phyloP scores from a whole-genome alignment of 805 yeast genomes.

The Hanseniaspora meyeri region DNA sequence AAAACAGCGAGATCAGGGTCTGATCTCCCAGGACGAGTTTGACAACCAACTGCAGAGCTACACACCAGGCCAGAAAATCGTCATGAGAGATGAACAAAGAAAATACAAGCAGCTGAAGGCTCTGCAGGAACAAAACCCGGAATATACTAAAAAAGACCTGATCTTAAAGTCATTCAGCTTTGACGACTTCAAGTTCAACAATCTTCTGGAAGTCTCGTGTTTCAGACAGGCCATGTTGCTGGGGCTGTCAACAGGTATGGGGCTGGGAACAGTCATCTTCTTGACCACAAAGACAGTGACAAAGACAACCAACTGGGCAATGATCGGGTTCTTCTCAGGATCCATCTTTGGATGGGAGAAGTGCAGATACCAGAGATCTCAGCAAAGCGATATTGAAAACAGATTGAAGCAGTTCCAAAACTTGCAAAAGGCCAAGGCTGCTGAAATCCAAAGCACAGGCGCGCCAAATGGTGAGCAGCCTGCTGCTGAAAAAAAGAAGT shows the following conservation, averaged over 20 bases:
- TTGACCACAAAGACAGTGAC: conserved; percentile 50
- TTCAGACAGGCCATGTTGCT: conserved; percentile 68
- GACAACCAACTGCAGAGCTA: conserved; percentile 20
- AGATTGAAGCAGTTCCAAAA: conserved; percentile 43
- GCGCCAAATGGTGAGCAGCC: background rate
- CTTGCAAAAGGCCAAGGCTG: conserved; percentile 25
- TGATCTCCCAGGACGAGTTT: conserved; percentile 5
- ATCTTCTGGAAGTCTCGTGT: conserved; percentile 54
- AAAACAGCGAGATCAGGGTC: background rate
- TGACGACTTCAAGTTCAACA: conserved; percentile 42
- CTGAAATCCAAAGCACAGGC: conserved; percentile 18
- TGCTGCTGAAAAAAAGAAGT: conserved; percentile 15
- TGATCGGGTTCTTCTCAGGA: conserved; percentile 69
- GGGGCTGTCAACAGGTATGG: conserved; percentile 62
- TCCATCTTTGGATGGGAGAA: conserved; percentile 86
- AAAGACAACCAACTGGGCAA: conserved; percentile 67
- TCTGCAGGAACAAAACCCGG: conserved; percentile 19
- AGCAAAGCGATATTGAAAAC: conserved; percentile 53
- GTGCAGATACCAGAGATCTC: conserved; percentile 60
- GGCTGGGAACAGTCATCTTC: conserved; percentile 54
- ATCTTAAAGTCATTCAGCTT: conserved; percentile 14
- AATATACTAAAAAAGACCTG: conserved; percentile 21
- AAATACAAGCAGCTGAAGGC: conserved; percentile 23
- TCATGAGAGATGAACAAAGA: conserved; percentile 33
- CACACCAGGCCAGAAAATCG: conserved; percentile 27